Base-by-base conservation (phyloP, 306 rosid species). In the Notholithocarpus densiflorus region DNA sequence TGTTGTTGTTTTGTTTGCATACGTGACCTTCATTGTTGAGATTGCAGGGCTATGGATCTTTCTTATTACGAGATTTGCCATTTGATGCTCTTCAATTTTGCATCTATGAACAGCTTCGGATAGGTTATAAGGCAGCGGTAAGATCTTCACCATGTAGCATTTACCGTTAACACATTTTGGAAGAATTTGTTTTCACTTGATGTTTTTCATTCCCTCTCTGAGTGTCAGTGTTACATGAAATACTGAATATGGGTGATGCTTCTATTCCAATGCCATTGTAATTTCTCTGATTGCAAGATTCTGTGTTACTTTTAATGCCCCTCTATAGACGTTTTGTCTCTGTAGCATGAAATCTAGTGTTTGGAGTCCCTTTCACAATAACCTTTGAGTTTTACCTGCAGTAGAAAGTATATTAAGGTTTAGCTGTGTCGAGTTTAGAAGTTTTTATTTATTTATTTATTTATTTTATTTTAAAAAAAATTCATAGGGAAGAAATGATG, bases 81-180 rank as follows among this genome's bases (percentile, higher is more conserved):
- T 94, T 92, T 81, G 98, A 92, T 81, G 98, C 97, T 64, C 88
- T 94, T 83, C 98, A 94, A 79, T 92, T 94, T 88, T 94, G 98
- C 90, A 74, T 94, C 68, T 94, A 92, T 60, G 97, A 92, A 89
- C 98, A 94, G 82, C 94, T 94, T 85, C 93, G 97, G 71, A 68
- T 94, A 65, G 97, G 97, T 80, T 94, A 94, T 79, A 92, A 80
- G 91, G 73, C 75, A 53, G 93, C 89, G 85, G 97, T 94, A 85
- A 86, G 84, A 81, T 86, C 72, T 78, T 82, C 59, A 48, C 77
- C 54, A 62, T 74, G 73, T 61, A 61, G 55, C 11, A 27, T 56
- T 77, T 21, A 74, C 61, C 45, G 60, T 79, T 62, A 64, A 15
- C 26, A 32, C 26, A 5, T 68, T 29, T 73, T 59, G 12, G 71